These are phyloP conservation scores for Blastobotrys petasosporus DNA, from an alignment of 1,139 yeast genomes.

Conservation along the genomic window DNA sequence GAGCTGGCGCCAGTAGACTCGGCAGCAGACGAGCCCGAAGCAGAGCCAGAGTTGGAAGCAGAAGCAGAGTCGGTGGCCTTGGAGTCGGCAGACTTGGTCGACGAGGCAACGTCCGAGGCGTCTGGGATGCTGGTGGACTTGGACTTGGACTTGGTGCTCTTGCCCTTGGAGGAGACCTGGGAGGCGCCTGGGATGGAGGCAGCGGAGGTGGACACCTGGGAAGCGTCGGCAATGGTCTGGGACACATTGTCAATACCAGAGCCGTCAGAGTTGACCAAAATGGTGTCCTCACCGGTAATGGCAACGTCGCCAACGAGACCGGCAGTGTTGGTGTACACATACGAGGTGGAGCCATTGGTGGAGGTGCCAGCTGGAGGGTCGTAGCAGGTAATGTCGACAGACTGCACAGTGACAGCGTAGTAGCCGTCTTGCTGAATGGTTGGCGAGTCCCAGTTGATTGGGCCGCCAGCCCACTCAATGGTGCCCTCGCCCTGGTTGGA, in stretches of 20 bases:
- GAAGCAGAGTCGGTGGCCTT: conserved; percentile 14
- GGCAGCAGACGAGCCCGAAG: conserved; percentile 5
- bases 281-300: conserved; percentile 55
- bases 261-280: conserved; percentile 52
- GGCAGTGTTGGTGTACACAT: conserved; percentile 42
- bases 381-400: conserved; percentile 59
- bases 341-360: conserved; percentile 49
- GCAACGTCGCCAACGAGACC: conserved; percentile 46
- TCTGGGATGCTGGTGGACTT: conserved; percentile 11
- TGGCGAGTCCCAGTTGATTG: conserved; percentile 72
- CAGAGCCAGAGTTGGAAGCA: conserved; percentile 7
- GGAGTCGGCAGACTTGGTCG: conserved; percentile 9
- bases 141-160: conserved; percentile 11
- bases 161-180: conserved; percentile 16
- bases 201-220: conserved; percentile 17
- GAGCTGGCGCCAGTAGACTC: conserved; percentile 9
- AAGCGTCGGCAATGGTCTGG: conserved; percentile 10
- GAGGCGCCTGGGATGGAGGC: conserved; percentile 22
- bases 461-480: conserved; percentile 92
- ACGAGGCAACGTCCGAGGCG: conserved; percentile 15
- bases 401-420: conserved; percentile 60
- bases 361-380: conserved; percentile 55
- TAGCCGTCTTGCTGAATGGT: conserved; percentile 74
- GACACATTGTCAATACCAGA: conserved; percentile 43
- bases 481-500: conserved; percentile 66